Conservation (phyloP, 257 asterid genomes). For the Euphrasia confusa region DNA sequence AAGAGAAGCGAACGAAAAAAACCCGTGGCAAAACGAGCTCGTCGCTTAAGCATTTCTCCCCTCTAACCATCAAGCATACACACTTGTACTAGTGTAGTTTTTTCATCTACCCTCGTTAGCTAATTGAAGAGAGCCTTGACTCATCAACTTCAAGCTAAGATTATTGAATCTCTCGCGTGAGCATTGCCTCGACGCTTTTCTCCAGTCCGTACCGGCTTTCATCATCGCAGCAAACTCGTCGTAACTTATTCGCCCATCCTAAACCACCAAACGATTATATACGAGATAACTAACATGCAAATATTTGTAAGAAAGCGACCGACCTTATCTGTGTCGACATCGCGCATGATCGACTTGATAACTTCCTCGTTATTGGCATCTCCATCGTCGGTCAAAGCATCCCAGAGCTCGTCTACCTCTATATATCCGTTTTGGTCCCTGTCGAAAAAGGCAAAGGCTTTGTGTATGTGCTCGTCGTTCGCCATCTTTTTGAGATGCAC, state of each 20-base stretch:
- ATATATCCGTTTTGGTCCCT: conserved; percentile 42
- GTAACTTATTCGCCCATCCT: conserved; percentile 45
- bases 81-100: not conserved
- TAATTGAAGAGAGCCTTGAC: conserved; percentile 30
- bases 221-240: conserved; percentile 41
- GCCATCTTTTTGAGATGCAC: conserved; percentile 55
- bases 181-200: conserved; percentile 24
- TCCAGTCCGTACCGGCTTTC: conserved; percentile 50
- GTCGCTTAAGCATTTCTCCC: not conserved
- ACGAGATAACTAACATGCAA: too few species aligned
- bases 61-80: too few species aligned
- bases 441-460: conserved; percentile 53
- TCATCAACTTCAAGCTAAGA: conserved; percentile 39
- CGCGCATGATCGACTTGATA: conserved; percentile 42
- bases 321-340: conserved; percentile 17
- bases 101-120: conserved; percentile 30
- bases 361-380: conserved; percentile 47
- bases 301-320: conserved; percentile 29
- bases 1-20: too few species aligned
- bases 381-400: conserved; percentile 47
- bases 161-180: conserved; percentile 37
- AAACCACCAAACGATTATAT: not conserved
- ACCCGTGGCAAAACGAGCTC: not conserved
- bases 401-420: conserved; percentile 53
- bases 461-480: conserved; percentile 57